Conservation (phyloP, 176 grass and related monocot species). For the Carex pumila region DNA sequence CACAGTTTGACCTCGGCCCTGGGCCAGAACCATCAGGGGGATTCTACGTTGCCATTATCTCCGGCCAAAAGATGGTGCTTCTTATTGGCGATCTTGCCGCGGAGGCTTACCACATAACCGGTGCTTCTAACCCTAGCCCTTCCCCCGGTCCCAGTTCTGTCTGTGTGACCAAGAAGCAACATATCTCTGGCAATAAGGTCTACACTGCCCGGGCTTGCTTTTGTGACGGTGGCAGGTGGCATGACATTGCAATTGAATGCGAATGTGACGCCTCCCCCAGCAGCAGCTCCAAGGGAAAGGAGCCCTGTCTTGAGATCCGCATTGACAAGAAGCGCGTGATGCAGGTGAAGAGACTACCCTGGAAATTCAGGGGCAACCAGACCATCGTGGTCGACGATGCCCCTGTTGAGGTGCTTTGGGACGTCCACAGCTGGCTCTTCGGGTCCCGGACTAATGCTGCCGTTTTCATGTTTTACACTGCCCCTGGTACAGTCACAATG, state of each 20-base stretch:
- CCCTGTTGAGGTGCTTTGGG: slow-evolving; percentile 80
- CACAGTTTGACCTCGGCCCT: slow-evolving; percentile 33
- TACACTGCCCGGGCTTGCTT: slow-evolving; percentile 57
- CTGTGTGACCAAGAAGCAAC: slow-evolving; percentile 61
- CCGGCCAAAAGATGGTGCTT: slow-evolving; percentile 42
- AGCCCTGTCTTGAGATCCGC: slow-evolving; percentile 65
- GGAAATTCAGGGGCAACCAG: slow-evolving; percentile 91
- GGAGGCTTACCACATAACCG: slow-evolving; percentile 57
- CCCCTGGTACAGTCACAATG: not conserved
- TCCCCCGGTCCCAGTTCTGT: slow-evolving; percentile 10
- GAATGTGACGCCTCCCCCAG: slow-evolving; percentile 40
- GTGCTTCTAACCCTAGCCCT: not conserved
- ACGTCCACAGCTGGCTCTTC: slow-evolving; percentile 87
- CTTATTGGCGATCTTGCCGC: slow-evolving; percentile 68
- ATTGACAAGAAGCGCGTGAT: slow-evolving; percentile 48
- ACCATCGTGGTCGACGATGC: slow-evolving; percentile 50
- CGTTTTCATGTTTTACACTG: slow-evolving; percentile 79
- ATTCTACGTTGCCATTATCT: slow-evolving; percentile 62
- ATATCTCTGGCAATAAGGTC: slow-evolving; percentile 73
- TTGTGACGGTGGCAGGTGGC: slow-evolving; percentile 39
- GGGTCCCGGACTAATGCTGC: slow-evolving; percentile 29
- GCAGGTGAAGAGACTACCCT: slow-evolving; percentile 63
- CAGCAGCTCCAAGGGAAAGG: slow-evolving; percentile 13
- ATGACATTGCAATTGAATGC: slow-evolving; percentile 79
- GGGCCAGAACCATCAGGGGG: slow-evolving; percentile 60